These are phyloP conservation scores for Centaurea solstitialis DNA, from an alignment of 129 eudicot species.

Conservation along the genomic window DNA sequence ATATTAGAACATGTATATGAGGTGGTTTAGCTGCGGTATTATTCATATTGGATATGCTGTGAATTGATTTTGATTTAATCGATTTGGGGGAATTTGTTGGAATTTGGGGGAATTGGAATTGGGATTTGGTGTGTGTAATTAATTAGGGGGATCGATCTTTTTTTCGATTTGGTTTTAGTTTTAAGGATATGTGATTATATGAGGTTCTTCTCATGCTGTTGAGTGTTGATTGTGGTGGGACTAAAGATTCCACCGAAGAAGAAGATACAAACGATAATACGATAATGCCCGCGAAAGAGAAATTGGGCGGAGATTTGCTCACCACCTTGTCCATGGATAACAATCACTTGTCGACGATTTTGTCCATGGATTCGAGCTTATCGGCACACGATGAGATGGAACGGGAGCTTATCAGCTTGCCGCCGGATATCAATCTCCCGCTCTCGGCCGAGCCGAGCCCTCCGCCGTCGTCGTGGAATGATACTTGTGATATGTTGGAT, in stretches of 20 bases:
- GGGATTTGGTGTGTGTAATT: too few relatives aligned
- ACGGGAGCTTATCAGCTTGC: slow-evolving; percentile 41
- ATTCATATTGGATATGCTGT: slow-evolving; percentile 29
- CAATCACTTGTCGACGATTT: slow-evolving; percentile 53
- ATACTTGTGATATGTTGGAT: slow-evolving; percentile 57
- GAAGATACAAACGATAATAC: slow-evolving; percentile 20
- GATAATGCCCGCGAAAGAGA: slow-evolving; percentile 64
- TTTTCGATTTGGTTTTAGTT: slow-evolving; percentile 20
- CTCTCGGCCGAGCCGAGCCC: slow-evolving; percentile 74
- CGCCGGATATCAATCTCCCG: slow-evolving; percentile 71
- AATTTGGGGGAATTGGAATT: neutral
- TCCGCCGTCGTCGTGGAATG: slow-evolving; percentile 61
- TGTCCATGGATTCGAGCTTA: slow-evolving; percentile 74
- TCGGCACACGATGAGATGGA: slow-evolving; percentile 62
- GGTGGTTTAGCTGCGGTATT: slow-evolving; percentile 26
- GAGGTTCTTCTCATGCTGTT: slow-evolving; percentile 54
- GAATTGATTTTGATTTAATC: slow-evolving; percentile 33
- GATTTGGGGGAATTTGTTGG: neutral
- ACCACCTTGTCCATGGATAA: slow-evolving; percentile 74
- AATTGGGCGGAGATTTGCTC: slow-evolving; percentile 50
- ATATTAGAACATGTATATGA: slow-evolving; percentile 14
- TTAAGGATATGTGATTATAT: slow-evolving; percentile 38
- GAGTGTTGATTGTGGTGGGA: slow-evolving; percentile 57
- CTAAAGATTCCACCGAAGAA: slow-evolving; percentile 53
- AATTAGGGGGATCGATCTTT: slow-evolving; percentile 19